phyloP scores from a whole-genome alignment of 1,284 basidiomycete genomes.

The Rhodotorula sp. region DNA sequence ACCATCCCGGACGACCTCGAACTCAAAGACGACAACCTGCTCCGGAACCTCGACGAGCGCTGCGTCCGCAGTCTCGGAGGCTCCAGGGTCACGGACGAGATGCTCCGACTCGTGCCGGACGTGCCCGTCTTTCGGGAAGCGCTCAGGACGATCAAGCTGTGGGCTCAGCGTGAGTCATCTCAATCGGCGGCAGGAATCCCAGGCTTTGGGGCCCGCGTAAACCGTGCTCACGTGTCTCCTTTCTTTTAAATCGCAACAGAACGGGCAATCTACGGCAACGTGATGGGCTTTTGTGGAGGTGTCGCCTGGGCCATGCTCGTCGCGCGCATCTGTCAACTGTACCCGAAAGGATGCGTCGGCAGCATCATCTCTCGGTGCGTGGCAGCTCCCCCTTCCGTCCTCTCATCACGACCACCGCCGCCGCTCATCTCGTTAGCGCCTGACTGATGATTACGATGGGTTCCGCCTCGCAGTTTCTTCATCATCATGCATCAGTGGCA shows the following conservation, averaged over 20 bases:
- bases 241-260: neutral
- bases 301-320: conserved; percentile 99
- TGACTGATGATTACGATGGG: neutral
- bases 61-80: conserved; percentile 94
- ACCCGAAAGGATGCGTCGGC: conserved; percentile 90
- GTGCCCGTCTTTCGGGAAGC: conserved; percentile 92
- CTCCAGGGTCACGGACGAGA: conserved; percentile 94
- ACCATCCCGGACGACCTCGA: conserved; percentile 87
- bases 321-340: conserved; percentile 96
- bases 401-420: conserved; percentile 7
- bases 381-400: no score
- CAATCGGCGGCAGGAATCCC: no score
- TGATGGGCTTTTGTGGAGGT: conserved; percentile 95
- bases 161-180: conserved; percentile 92
- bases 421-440: neutral
- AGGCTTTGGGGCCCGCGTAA: no score
- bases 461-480: conserved; percentile 20
- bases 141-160: conserved; percentile 92
- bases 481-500: conserved; percentile 50
- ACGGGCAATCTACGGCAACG: conserved; percentile 96
- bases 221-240: neutral
- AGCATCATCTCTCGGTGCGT: conserved; percentile 89
- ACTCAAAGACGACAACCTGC: conserved; percentile 83
- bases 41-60: conserved; percentile 90
- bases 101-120: conserved; percentile 90